These are phyloP conservation scores for Fraxinus paxiana DNA, from an alignment of 305 asterid genomes.

Conservation along the genomic window DNA sequence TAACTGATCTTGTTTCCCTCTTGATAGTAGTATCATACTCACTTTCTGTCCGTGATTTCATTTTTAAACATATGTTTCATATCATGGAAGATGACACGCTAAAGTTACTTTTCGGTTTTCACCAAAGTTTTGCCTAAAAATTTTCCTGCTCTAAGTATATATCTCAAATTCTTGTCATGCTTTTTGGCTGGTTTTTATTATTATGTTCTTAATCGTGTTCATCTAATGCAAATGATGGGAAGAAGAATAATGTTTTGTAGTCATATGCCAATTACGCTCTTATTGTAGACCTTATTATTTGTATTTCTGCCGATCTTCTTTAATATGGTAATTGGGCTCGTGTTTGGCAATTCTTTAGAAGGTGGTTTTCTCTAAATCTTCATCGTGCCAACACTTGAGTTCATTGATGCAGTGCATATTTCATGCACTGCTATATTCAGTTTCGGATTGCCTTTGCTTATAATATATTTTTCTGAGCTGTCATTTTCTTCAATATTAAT, in stretches of 20 bases:
- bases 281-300: neutral
- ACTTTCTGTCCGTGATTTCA: neutral
- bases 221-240: neutral
- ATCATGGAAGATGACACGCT: neutral
- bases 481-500: neutral
- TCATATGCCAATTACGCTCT: neutral
- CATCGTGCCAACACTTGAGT: neutral
- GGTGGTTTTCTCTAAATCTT: neutral
- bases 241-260: neutral
- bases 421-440: neutral
- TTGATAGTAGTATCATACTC: neutral
- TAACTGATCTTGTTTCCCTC: neutral
- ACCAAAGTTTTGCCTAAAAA: neutral
- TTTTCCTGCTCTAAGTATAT: neutral
- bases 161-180: neutral
- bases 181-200: constrained; percentile 3
- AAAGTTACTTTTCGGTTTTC: neutral
- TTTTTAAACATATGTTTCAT: neutral
- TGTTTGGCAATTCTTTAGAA: neutral
- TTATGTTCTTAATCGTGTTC: neutral
- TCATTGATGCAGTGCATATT: neutral
- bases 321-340: neutral
- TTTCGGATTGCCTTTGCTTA: neutral
- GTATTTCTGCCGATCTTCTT: neutral
- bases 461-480: neutral